These are phyloP conservation scores for Alternaria novae-zelandiae DNA, from an alignment of 2,329 filamentous ascomycete genomes.

Conservation along the genomic window DNA sequence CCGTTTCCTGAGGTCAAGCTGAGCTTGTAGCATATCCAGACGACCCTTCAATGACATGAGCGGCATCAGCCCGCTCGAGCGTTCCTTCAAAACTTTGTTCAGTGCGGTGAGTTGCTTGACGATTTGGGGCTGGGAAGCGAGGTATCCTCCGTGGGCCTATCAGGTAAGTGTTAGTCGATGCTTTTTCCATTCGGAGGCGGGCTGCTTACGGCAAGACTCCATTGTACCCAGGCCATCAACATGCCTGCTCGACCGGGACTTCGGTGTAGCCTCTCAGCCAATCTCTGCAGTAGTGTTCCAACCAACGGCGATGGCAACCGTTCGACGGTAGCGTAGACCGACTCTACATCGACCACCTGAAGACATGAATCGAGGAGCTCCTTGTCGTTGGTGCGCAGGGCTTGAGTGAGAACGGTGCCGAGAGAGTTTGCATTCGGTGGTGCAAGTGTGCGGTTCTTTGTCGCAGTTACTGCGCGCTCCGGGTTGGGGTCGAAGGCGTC, in stretches of 20 bases:
- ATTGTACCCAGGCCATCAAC: slow-evolving; percentile 94
- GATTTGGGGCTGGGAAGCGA: slow-evolving; percentile 85
- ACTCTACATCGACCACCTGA: slow-evolving; percentile 75
- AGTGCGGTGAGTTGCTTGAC: slow-evolving; percentile 78
- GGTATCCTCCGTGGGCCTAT: slow-evolving; percentile 81
- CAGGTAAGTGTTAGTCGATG: background rate
- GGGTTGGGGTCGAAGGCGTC: slow-evolving; percentile 57
- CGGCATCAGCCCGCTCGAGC: slow-evolving; percentile 80
- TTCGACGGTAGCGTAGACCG: slow-evolving; percentile 87
- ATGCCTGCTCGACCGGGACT: slow-evolving; percentile 87
- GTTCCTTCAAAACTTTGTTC: slow-evolving; percentile 85
- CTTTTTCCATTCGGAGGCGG: background rate
- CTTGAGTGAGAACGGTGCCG: slow-evolving; percentile 90
- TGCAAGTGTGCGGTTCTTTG: slow-evolving; percentile 57
- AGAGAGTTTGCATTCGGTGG: slow-evolving; percentile 79
- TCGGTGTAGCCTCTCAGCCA: slow-evolving; percentile 85
- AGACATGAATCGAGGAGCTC: slow-evolving; percentile 92
- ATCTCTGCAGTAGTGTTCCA: slow-evolving; percentile 76
- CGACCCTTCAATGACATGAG: slow-evolving; percentile 91
- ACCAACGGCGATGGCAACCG: slow-evolving; percentile 86
- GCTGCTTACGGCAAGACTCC: slow-evolving; percentile 51
- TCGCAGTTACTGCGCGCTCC: slow-evolving; percentile 53
- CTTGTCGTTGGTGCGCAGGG: slow-evolving; percentile 88
- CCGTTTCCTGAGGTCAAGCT: slow-evolving; percentile 79
- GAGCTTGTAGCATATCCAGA: slow-evolving; percentile 89